Conservation (phyloP, 2,329 filamentous ascomycete species). For the Exophiala sp. region DNA sequence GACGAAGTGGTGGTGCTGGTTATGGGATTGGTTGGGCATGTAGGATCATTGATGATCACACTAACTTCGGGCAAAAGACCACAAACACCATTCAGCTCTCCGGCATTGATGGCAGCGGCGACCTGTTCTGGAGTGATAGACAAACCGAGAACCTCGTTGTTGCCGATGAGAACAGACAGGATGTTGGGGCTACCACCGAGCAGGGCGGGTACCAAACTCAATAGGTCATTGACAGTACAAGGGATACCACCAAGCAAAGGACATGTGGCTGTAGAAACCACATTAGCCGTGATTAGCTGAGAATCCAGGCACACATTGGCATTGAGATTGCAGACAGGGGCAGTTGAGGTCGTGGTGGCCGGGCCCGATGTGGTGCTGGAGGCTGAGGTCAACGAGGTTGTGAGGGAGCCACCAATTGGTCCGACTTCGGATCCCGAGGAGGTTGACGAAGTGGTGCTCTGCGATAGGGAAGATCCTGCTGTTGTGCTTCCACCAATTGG, state of each 20-base stretch:
- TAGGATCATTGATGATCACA: constrained; percentile 10
- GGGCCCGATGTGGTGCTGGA: neutral
- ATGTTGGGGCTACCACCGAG: neutral
- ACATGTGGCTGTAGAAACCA: constrained; percentile 6
- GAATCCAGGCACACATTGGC: constrained; percentile 12
- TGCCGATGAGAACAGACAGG: constrained; percentile 1
- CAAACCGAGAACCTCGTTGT: constrained; percentile 6
- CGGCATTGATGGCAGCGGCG: constrained; percentile 3
- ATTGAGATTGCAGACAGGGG: constrained; percentile 12
- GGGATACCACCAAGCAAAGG: constrained; percentile 9
- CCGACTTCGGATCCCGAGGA: too few relatives aligned
- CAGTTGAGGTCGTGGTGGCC: constrained; percentile 6
- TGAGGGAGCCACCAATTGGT: neutral
- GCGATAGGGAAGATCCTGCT: neutral
- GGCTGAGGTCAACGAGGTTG: neutral
- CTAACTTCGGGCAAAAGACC: neutral
- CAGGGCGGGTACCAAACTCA: neutral
- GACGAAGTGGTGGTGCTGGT: neutral
- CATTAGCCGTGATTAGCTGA: constrained; percentile 9
- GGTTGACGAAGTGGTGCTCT: too few relatives aligned
- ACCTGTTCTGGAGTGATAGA: constrained; percentile 6
- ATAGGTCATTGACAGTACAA: constrained; percentile 8
- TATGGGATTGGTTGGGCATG: constrained; percentile 5
- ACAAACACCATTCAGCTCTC: constrained; percentile 2
- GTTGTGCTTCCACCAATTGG: neutral